A percentile compares a stretch with the other conserved stretches of the same genome.
These are phyloP conservation scores for Cubamyces sp. DNA, from an alignment of 768 basidiomycete genomes.

Conservation along the genomic window DNA sequence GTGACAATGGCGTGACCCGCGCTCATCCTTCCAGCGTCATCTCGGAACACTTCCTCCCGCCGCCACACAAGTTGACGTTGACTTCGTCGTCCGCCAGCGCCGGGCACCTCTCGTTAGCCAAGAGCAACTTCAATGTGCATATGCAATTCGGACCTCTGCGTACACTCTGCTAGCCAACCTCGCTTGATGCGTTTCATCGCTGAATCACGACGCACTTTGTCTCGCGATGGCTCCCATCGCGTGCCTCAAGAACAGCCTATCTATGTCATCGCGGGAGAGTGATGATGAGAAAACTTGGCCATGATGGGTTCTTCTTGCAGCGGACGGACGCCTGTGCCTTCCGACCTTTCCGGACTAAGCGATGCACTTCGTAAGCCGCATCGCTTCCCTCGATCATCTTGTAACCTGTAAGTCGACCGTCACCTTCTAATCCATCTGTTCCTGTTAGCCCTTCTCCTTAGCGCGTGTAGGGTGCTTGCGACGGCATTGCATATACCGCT, in stretches of 20 bases:
- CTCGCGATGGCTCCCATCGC: background rate
- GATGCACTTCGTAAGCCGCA: conserved; percentile 4
- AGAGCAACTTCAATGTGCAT: too few relatives aligned
- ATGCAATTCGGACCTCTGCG: too few relatives aligned
- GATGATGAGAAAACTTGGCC: conserved; percentile 11
- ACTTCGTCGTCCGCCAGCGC: background rate
- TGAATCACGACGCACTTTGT: background rate
- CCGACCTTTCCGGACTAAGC: conserved; percentile 14
- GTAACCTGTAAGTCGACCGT: background rate
- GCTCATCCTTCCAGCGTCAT: conserved; percentile 4
- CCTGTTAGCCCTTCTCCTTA: background rate
- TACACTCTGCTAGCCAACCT: too few relatives aligned
- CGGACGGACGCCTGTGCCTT: background rate
- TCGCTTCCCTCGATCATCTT: background rate
- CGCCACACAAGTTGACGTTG: background rate
- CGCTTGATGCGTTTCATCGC: too few relatives aligned
- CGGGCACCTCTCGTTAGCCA: background rate
- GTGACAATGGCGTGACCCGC: conserved; percentile 21
- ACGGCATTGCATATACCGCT: background rate
- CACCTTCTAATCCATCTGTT: background rate
- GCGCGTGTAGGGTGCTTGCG: background rate
- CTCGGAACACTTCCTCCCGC: background rate
- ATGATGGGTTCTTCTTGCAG: background rate
- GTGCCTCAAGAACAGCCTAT: background rate
- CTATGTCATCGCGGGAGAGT: conserved; percentile 16